Base-by-base conservation (phyloP, 768 basidiomycete species). In the Lactifluus subvellereus region DNA sequence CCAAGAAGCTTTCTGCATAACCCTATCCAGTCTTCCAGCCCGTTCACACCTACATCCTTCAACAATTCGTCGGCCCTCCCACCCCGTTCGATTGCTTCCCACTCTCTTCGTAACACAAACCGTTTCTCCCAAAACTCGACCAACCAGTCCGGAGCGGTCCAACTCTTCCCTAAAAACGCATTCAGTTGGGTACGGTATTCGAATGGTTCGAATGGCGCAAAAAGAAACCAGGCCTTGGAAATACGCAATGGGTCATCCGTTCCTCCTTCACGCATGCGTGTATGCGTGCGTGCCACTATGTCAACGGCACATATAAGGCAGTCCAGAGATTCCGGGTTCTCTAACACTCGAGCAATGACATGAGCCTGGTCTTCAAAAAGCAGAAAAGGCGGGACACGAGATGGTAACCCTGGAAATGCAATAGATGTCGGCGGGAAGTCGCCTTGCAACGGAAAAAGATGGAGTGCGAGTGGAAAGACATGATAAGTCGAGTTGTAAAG, bases 281-380 rank as follows among this genome's bases (percentile, higher is more conserved):
- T 4, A 35, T 50, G 57, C 30, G 32, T 56, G 10, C 84, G 82
- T 6, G 77, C 72, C 32, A 83, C 68, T 59, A 87, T 72, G n/a
- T 74, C 80, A 30, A 74, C 72, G 0, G 77, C 75, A 68, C 87
- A 87, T 37, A 72, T 69, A 3, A 74, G 72, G 37, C 71, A 60
- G 64, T 89, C 80, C 7, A 90, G 73, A 22, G 77, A 72, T 30
- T 71, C 70, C 1, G 83, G 84, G 56, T 83, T 67, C 14, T 75
- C 75, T 62, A 89, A 87, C 0, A 80, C 82, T 27, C 77, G 77
- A 22, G 85, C 71, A 7, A 83, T 78, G 2, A 84, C 86, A 0
- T 80, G 82, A 0, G 87, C 86, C 73, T 96, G 94, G 0, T 82
- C 83, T 72, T 97, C 91, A 53, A 87, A 77, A 0, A 93, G 69